Evolutionary conservation across 495 filamentous ascomycete species (phyloP).

Genomic region (Margaritispora aquatica): DNA sequence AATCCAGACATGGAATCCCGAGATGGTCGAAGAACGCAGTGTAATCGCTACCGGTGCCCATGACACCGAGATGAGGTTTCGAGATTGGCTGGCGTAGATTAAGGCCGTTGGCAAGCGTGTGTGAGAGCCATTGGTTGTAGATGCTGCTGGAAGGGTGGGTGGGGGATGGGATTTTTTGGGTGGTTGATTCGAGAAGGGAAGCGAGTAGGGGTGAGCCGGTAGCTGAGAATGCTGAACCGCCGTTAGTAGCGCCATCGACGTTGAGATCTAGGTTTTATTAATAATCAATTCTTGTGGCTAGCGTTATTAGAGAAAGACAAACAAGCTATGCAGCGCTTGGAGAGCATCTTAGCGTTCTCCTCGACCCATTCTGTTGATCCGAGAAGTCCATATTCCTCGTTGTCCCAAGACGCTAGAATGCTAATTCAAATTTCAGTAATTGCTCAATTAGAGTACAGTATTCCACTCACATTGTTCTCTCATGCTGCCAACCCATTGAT

Average conservation of each 20-base stretch:
- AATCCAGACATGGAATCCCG: slow-evolving; percentile 68
- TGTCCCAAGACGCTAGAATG: slow-evolving; percentile 91
- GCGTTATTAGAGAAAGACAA: background rate
- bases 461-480: slow-evolving; percentile 59
- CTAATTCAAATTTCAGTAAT: background rate
- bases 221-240: slow-evolving; percentile 43
- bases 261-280: slow-evolving; percentile 70
- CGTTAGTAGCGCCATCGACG: slow-evolving; percentile 62
- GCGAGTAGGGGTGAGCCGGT: slow-evolving; percentile 61
- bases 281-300: background rate
- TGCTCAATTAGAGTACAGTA: background rate
- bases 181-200: slow-evolving; percentile 70
- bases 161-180: slow-evolving; percentile 67
- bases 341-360: slow-evolving; percentile 88
- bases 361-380: slow-evolving; percentile 94
- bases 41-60: slow-evolving; percentile 80
- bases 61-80: slow-evolving; percentile 41
- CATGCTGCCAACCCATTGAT: slow-evolving; percentile 74
- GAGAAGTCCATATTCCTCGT: slow-evolving; percentile 82
- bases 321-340: slow-evolving; percentile 11
- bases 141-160: slow-evolving; percentile 70
- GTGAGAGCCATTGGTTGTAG: slow-evolving; percentile 58
- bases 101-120: slow-evolving; percentile 17
- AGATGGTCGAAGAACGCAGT: slow-evolving; percentile 73
- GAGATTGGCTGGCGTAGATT: background rate